Percentiles rank a stretch among this genome's conserved stretches.
These are phyloP conservation scores for Suillus tomentosus DNA, from an alignment of 768 basidiomycete genomes.

Conservation along the genomic window DNA sequence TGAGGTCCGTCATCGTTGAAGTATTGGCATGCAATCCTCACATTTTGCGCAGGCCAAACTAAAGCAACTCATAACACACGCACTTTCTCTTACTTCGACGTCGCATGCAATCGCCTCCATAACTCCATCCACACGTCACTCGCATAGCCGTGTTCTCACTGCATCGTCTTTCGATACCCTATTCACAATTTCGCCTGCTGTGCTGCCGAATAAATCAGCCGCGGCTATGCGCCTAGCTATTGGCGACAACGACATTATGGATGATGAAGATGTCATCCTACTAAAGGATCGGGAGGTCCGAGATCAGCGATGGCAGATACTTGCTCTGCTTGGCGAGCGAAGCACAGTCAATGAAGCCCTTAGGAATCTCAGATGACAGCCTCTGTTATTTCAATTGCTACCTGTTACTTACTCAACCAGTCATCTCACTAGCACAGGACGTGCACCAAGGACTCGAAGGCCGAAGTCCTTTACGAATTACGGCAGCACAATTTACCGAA, in stretches of 20 bases:
- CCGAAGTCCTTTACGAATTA: not conserved
- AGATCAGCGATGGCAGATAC: conserved; percentile 76
- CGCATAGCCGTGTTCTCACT: conserved; percentile 51
- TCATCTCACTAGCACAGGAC: not conserved
- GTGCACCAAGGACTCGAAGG: not conserved
- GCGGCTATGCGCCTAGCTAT: conserved; percentile 70
- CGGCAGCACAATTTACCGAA: not conserved
- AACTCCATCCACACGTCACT: conserved; percentile 50
- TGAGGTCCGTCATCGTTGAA: conserved; percentile 49
- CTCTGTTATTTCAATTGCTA: not conserved
- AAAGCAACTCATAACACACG: conserved; percentile 82
- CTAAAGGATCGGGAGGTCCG: conserved; percentile 65
- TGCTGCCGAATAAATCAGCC: conserved; percentile 78
- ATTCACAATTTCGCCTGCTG: conserved; percentile 74
- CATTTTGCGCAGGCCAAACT: conserved; percentile 61
- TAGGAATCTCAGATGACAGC: conserved; percentile 37
- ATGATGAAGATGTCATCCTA: conserved; percentile 50
- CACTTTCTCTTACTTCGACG: conserved; percentile 72
- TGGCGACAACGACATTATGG: conserved; percentile 48
- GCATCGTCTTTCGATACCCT: conserved; percentile 74
- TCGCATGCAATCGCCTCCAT: conserved; percentile 81
- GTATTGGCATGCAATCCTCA: not conserved
- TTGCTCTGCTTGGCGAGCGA: conserved; percentile 72
- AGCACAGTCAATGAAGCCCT: conserved; percentile 69
- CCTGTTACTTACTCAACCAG: not conserved